Base-by-base conservation (phyloP, 2,329 filamentous ascomycete species). In the Cladosporium sp. region DNA sequence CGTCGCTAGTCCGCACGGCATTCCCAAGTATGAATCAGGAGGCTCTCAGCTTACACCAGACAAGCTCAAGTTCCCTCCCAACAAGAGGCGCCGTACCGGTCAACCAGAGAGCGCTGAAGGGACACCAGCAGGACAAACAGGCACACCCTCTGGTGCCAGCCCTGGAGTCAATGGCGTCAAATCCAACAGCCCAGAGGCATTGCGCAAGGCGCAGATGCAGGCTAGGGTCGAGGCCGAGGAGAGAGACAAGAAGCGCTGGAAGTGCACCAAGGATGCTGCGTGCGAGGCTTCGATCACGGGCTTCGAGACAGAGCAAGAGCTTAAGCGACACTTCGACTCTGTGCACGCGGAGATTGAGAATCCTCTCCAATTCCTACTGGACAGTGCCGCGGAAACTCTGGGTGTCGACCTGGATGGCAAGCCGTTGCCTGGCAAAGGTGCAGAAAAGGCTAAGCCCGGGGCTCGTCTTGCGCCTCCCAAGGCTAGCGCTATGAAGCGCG, bases 21-120 rank as follows among this genome's bases (percentile, higher is more conserved):
- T 84, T 59, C 83, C 84, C 8, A 79, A 80, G 61, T 82, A 81
- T 54, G 82, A 84, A 58, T 76, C 76, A 8, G 62, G 63, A 20
- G 75, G 76, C 19, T 78, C 77, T 19, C 75, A 78, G 51, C 76
- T 86, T 51, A 82, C 79, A 4, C 77, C 79, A 11, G 80, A 83
- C 52, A 82, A 84, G 62, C 75, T 87, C 49, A 81, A 83, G 49
- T 71, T 86, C 22, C 84, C 84, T 17, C 76, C 80, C 2, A 75
- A 76, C 58, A 87, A 86, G 74, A 82, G 78, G 66, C 76, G 78
- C 55, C 84, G 83, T 74, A 70, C 75, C 36, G 75, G 74, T 15
- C 67, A 69, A 22, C 55, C 67, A 5, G 71, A 67, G 34, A 78
- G 73, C 59, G 71, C 74, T 42, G 71, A 68, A 1, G 75, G 75